These are phyloP conservation scores for Cylindrotheca closterium DNA, from an alignment of 108 stramenopile genomes.

Conservation along the genomic window DNA sequence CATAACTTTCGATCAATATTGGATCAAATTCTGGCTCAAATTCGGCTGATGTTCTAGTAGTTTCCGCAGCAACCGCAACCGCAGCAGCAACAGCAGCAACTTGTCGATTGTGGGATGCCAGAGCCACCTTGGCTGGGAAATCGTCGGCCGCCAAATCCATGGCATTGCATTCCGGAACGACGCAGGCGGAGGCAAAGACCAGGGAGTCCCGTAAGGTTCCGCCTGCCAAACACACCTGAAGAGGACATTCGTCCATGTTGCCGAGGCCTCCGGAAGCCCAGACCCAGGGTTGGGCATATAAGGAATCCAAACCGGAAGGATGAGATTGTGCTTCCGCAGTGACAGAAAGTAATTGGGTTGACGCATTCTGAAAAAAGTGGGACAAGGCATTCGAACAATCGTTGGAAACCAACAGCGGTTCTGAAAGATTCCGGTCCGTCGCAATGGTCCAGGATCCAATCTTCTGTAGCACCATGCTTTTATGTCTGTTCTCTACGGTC, in stretches of 20 bases:
- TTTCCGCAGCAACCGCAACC: not conserved
- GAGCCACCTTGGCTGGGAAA: conserved; percentile 24
- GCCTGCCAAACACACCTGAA: conserved; percentile 41
- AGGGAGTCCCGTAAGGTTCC: conserved; percentile 41
- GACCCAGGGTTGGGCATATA: conserved; percentile 49
- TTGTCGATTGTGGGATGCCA: conserved; percentile 11
- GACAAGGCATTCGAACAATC: conserved; percentile 18
- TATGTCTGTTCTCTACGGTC: too few relatives aligned
- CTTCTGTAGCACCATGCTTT: not conserved
- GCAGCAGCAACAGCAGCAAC: not conserved
- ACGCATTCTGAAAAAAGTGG: conserved; percentile 21
- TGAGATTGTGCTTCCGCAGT: conserved; percentile 51
- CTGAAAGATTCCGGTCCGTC: not conserved
- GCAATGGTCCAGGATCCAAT: not conserved
- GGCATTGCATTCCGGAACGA: conserved; percentile 43
- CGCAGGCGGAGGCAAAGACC: conserved; percentile 50
- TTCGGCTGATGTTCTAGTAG: too few relatives aligned
- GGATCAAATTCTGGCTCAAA: not conserved
- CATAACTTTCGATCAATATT: conserved; percentile 32
- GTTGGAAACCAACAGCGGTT: conserved; percentile 6
- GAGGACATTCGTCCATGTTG: conserved; percentile 53
- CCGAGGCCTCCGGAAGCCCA: conserved; percentile 55
- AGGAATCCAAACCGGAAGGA: conserved; percentile 31
- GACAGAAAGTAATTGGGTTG: conserved; percentile 19
- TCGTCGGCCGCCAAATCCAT: conserved; percentile 37